A percentile compares a stretch with the other conserved stretches of the same genome.
Conservation (phyloP, 768 basidiomycete species). For the Russula dissimulans region DNA sequence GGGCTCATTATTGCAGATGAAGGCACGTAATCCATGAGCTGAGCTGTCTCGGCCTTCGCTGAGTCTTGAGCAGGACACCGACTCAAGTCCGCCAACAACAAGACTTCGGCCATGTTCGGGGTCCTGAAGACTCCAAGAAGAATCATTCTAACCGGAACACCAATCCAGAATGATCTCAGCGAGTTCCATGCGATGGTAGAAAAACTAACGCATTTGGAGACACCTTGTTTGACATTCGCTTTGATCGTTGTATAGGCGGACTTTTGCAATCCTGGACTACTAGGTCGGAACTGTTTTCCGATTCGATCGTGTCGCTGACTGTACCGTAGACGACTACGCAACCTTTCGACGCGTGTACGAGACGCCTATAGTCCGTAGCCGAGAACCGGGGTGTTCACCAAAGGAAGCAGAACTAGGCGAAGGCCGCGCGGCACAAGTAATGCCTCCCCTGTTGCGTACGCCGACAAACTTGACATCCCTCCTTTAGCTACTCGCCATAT, state of each 20-base stretch:
- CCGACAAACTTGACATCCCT: not conserved
- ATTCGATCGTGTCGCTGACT: not conserved
- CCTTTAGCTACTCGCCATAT: constrained; percentile 55
- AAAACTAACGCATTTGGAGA: constrained; percentile 15
- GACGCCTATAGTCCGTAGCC: constrained; percentile 75
- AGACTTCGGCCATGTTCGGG: constrained; percentile 83
- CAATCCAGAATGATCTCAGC: constrained; percentile 91
- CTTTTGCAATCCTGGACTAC: constrained; percentile 88
- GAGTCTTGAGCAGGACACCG: constrained; percentile 56
- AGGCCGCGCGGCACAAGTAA: constrained; percentile 68
- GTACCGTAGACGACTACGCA: constrained; percentile 53
- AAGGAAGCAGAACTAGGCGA: constrained; percentile 74
- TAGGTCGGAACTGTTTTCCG: constrained; percentile 40
- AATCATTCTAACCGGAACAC: constrained; percentile 91
- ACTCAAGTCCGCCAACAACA: constrained; percentile 84
- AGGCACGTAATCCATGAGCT: constrained; percentile 36
- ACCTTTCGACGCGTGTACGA: constrained; percentile 81
- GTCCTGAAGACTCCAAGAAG: constrained; percentile 64
- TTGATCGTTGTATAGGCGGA: constrained; percentile 48
- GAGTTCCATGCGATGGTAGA: constrained; percentile 94
- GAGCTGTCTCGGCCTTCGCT: not conserved
- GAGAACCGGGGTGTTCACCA: constrained; percentile 61
- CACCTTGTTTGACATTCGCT: not conserved
- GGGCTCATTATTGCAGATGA: constrained; percentile 95
- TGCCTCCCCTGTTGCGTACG: not conserved